Evolutionary conservation across 106 monocot genomes (phyloP).

Genomic region (Dendrobium catenatum): DNA sequence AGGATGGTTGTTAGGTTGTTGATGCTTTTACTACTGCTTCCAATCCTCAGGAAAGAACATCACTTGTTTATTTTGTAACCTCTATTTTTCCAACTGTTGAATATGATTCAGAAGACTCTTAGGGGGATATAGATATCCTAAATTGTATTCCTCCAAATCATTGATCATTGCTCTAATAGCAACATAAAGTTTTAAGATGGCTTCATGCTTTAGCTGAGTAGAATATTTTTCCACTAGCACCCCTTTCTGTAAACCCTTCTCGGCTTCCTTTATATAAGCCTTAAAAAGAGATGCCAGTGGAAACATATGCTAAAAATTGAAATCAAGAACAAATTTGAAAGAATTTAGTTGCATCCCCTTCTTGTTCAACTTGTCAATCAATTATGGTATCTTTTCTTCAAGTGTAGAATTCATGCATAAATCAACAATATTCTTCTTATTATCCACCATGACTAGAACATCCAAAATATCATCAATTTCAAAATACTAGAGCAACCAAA

Average conservation of each 20-base stretch:
- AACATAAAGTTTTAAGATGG: background rate
- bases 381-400: background rate
- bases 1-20: background rate
- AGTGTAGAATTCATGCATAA: conserved; percentile 1
- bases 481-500: conserved; percentile 1
- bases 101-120: background rate
- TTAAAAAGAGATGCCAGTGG: background rate
- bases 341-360: background rate
- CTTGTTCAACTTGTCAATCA: background rate
- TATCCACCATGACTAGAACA: background rate
- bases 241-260: background rate
- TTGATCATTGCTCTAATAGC: background rate
- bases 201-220: background rate
- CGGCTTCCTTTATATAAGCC: background rate
- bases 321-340: background rate
- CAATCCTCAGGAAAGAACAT: background rate
- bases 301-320: background rate
- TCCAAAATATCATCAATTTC: background rate
- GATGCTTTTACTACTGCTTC: too few relatives aligned
- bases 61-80: background rate
- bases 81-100: background rate
- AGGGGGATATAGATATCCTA: background rate
- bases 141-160: background rate
- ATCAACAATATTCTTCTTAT: background rate
- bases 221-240: background rate